phyloP scores from a whole-genome alignment of 2,329 filamentous ascomycete species.

The Exserohilum rostratum region DNA sequence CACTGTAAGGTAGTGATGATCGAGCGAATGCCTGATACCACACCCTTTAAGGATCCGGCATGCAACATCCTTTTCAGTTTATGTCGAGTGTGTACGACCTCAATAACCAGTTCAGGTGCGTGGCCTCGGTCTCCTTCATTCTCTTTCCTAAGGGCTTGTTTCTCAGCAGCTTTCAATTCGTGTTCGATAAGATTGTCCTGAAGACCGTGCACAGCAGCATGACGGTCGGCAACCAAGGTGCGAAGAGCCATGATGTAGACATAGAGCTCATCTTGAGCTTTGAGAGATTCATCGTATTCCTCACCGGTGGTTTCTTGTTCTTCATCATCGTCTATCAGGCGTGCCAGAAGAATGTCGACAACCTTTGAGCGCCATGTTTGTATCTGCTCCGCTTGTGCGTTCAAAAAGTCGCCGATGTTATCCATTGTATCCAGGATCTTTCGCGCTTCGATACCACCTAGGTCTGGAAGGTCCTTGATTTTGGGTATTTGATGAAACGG shows the following conservation, averaged over 20 bases:
- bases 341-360: conserved; percentile 71
- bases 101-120: conserved; percentile 68
- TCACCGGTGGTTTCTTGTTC: conserved; percentile 80
- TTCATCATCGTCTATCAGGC: conserved; percentile 81
- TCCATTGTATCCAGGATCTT: conserved; percentile 70
- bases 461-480: conserved; percentile 62
- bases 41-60: conserved; percentile 70
- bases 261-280: conserved; percentile 85
- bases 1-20: conserved; percentile 65
- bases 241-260: conserved; percentile 82
- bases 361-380: conserved; percentile 77
- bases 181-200: conserved; percentile 75
- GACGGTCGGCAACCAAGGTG: conserved; percentile 77
- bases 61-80: conserved; percentile 57
- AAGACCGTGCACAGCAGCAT: conserved; percentile 76
- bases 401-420: conserved; percentile 68
- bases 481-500: conserved; percentile 30
- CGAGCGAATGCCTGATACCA: conserved; percentile 72
- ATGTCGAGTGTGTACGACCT: conserved; percentile 58
- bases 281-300: conserved; percentile 86
- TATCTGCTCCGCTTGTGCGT: conserved; percentile 73
- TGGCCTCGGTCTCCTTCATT: conserved; percentile 62
- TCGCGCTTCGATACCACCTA: conserved; percentile 74
- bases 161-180: conserved; percentile 69
- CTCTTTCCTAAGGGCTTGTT: conserved; percentile 65